phyloP scores from a whole-genome alignment of 805 yeast species.

The Candida sanyiensis region DNA sequence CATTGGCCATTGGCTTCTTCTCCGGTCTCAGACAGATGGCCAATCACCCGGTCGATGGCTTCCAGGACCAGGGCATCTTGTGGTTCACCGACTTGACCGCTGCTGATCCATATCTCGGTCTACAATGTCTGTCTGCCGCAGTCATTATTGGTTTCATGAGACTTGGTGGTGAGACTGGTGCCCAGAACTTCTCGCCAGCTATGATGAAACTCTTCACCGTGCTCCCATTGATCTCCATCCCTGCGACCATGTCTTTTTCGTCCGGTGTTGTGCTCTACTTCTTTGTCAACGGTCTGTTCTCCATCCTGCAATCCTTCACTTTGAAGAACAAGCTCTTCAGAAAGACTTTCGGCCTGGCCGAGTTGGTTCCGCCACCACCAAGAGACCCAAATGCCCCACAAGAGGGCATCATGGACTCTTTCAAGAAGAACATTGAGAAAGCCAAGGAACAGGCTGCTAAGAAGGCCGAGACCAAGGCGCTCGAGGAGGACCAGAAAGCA shows the following conservation, averaged over 20 bases:
- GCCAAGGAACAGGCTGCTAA: constrained; percentile 35
- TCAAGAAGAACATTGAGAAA: constrained; percentile 35
- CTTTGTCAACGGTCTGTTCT: constrained; percentile 70
- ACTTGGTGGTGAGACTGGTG: constrained; percentile 90
- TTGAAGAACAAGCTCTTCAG: constrained; percentile 59
- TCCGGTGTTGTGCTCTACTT: constrained; percentile 84
- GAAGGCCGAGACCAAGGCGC: constrained; percentile 31
- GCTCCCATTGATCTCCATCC: constrained; percentile 76
- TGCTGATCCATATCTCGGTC: constrained; percentile 87
- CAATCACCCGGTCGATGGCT: constrained; percentile 76
- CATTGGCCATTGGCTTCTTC: constrained; percentile 85
- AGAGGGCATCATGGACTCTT: constrained; percentile 33
- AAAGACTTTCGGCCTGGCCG: constrained; percentile 49
- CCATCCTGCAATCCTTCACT: constrained; percentile 64
- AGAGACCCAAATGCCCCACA: constrained; percentile 27
- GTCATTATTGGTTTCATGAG: constrained; percentile 69
- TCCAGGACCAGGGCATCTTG: constrained; percentile 62
- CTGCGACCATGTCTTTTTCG: constrained; percentile 83
- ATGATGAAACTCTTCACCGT: constrained; percentile 64
- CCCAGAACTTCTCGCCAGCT: constrained; percentile 55
- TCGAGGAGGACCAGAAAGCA: constrained; percentile 29
- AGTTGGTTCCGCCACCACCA: constrained; percentile 50
- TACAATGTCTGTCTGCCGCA: constrained; percentile 77
- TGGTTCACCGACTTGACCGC: constrained; percentile 83
- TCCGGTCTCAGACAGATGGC: constrained; percentile 83